Conservation (phyloP, 2,329 filamentous ascomycete genomes). For the Graphilbum fragrans region DNA sequence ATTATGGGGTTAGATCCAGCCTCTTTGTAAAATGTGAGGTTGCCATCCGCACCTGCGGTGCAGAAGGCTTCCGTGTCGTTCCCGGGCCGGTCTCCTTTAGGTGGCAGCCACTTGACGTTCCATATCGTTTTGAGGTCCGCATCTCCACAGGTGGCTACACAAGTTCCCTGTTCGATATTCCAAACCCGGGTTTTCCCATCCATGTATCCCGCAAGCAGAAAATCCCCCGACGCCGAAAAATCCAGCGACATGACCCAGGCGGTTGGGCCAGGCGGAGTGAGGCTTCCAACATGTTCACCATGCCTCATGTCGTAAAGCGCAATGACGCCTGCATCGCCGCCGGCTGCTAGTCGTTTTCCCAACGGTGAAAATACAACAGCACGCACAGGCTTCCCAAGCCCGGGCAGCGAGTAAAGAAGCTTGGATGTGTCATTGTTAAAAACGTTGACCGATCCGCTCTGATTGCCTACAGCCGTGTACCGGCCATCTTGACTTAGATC, state of each 20-base stretch:
- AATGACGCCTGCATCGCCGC: conserved; percentile 79
- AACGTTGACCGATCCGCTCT: conserved; percentile 83
- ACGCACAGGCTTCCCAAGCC: conserved; percentile 77
- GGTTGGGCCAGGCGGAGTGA: conserved; percentile 31
- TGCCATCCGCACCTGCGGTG: conserved; percentile 64
- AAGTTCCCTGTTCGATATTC: conserved; percentile 72
- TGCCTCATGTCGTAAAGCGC: conserved; percentile 85
- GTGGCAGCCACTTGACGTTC: conserved; percentile 67
- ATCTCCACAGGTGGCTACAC: conserved; percentile 89
- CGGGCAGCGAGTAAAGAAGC: conserved; percentile 74
- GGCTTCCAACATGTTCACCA: conserved; percentile 81
- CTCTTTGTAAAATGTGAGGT: conserved; percentile 73
- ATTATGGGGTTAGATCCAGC: conserved; percentile 27
- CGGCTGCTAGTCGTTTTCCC: conserved; percentile 73
- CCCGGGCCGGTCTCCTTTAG: conserved; percentile 44
- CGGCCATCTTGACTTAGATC: conserved; percentile 70
- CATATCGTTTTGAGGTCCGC: conserved; percentile 72
- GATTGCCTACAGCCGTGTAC: conserved; percentile 83
- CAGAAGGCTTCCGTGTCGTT: conserved; percentile 53
- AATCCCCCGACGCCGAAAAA: conserved; percentile 90
- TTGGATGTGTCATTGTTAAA: conserved; percentile 88
- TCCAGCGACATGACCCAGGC: conserved; percentile 87
- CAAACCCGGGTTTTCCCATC: conserved; percentile 95
- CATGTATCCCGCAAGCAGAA: conserved; percentile 74
- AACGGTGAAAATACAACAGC: conserved; percentile 80